These are phyloP conservation scores for Rhododendron molle DNA, from an alignment of 148 eudicot genomes.

Conservation along the genomic window DNA sequence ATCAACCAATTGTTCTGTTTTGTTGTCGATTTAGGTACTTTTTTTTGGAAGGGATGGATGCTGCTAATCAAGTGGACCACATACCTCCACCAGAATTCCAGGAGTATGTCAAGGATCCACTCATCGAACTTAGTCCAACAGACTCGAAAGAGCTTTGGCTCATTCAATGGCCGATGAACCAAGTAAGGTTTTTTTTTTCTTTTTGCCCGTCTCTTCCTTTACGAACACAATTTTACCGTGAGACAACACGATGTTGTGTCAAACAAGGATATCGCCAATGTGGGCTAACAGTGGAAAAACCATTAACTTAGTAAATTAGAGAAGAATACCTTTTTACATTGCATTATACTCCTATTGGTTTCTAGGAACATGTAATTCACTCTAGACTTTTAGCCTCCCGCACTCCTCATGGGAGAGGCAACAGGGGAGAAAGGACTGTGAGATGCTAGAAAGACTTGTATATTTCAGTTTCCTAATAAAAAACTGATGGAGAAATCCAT, in stretches of 20 bases:
- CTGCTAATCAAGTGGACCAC: constrained; percentile 19
- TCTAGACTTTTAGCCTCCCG: background rate
- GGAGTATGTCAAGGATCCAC: constrained; percentile 47
- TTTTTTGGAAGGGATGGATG: constrained; percentile 12
- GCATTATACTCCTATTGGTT: background rate
- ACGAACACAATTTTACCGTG: background rate
- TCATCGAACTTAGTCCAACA: constrained; percentile 40
- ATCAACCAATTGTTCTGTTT: background rate
- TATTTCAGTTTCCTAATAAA: background rate
- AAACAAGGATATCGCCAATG: background rate
- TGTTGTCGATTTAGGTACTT: background rate
- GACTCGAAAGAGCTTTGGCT: constrained; percentile 75
- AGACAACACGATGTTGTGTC: background rate
- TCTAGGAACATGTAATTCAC: background rate
- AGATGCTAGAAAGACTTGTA: background rate
- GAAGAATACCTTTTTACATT: background rate
- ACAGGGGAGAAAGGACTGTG: background rate
- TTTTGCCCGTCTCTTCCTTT: background rate
- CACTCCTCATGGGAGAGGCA: background rate
- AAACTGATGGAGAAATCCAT: background rate
- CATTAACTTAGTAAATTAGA: background rate
- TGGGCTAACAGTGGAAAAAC: background rate
- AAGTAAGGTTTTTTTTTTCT: constrained; percentile 26
- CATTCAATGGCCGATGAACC: constrained; percentile 63
- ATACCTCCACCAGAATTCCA: constrained; percentile 39